phyloP scores from a whole-genome alignment of 768 basidiomycete species.

The Rhizopogon rudus region DNA sequence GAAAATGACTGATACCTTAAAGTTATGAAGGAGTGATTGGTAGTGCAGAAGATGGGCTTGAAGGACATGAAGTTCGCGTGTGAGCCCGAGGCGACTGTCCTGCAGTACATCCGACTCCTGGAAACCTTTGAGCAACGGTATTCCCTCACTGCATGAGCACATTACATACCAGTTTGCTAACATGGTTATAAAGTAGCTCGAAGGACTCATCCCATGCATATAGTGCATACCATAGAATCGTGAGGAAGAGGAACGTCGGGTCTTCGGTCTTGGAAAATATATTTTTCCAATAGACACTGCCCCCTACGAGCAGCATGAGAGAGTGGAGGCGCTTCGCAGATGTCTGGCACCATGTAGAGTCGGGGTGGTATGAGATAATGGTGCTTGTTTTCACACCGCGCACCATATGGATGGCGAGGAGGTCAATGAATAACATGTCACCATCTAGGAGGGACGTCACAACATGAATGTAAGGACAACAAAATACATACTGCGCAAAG shows the following conservation, averaged over 20 bases:
- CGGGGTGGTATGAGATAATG: conserved; percentile 28
- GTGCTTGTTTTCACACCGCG: conserved; percentile 17
- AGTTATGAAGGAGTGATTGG: conserved; percentile 47
- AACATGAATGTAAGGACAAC: background rate
- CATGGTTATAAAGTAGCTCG: conserved; percentile 45
- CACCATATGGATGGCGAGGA: conserved; percentile 52
- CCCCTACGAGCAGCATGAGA: conserved; percentile 25
- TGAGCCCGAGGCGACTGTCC: conserved; percentile 37
- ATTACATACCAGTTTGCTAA: conserved; percentile 43
- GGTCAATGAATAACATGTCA: conserved; percentile 33
- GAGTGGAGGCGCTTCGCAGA: conserved; percentile 22
- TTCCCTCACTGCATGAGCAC: background rate
- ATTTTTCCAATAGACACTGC: conserved; percentile 28
- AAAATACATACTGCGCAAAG: conserved; percentile 26
- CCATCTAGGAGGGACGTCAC: conserved; percentile 9
- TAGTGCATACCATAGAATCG: conserved; percentile 53
- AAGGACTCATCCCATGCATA: conserved; percentile 62
- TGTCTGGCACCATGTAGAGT: conserved; percentile 1
- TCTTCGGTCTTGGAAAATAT: conserved; percentile 29
- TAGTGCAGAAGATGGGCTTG: conserved; percentile 58
- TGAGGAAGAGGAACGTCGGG: conserved; percentile 51
- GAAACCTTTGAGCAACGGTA: background rate
- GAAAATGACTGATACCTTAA: conserved; percentile 46
- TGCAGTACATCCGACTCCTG: conserved; percentile 43
- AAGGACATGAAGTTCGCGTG: conserved; percentile 50